Conservation (phyloP, 495 filamentous ascomycete genomes). For the Neurospora intermedia region DNA sequence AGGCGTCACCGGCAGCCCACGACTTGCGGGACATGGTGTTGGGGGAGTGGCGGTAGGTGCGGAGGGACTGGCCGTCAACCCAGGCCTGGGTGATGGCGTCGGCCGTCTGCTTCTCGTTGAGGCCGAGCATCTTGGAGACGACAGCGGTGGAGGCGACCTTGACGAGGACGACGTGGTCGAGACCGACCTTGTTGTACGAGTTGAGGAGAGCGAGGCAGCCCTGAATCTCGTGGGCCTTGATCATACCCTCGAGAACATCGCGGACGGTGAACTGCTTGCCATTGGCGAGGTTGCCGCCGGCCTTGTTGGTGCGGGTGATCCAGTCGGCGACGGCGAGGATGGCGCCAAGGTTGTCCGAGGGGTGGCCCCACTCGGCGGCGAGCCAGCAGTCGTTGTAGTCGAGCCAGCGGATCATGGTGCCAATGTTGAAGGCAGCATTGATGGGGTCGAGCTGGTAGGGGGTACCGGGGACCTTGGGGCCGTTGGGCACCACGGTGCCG, state of each 20-base stretch:
- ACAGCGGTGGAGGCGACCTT: slow-evolving; percentile 96
- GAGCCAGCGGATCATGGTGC: slow-evolving; percentile 95
- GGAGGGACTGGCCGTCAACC: slow-evolving; percentile 91
- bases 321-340: slow-evolving; percentile 96
- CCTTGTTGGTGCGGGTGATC: slow-evolving; percentile 91
- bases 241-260: slow-evolving; percentile 95
- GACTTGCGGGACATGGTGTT: slow-evolving; percentile 99
- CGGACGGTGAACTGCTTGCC: slow-evolving; percentile 79
- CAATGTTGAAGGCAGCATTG: slow-evolving; percentile 96
- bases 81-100: slow-evolving; percentile 95
- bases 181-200: slow-evolving; percentile 94
- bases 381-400: slow-evolving; percentile 99
- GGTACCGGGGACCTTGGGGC: slow-evolving; percentile 84
- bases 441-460: slow-evolving; percentile 91
- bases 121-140: slow-evolving; percentile 84
- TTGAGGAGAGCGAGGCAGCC: slow-evolving; percentile 93
- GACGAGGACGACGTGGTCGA: slow-evolving; percentile 95
- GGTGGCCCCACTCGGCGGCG: slow-evolving; percentile 97
- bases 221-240: slow-evolving; percentile 99
- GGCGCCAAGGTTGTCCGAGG: slow-evolving; percentile 91
- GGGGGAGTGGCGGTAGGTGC: slow-evolving; percentile 92
- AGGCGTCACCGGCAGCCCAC: slow-evolving; percentile 97
- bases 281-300: slow-evolving; percentile 72
- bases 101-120: slow-evolving; percentile 80
- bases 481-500: slow-evolving; percentile 87